Evolutionary conservation across 2,329 filamentous ascomycete species (phyloP).

Genomic region (Claviceps arundinis): DNA sequence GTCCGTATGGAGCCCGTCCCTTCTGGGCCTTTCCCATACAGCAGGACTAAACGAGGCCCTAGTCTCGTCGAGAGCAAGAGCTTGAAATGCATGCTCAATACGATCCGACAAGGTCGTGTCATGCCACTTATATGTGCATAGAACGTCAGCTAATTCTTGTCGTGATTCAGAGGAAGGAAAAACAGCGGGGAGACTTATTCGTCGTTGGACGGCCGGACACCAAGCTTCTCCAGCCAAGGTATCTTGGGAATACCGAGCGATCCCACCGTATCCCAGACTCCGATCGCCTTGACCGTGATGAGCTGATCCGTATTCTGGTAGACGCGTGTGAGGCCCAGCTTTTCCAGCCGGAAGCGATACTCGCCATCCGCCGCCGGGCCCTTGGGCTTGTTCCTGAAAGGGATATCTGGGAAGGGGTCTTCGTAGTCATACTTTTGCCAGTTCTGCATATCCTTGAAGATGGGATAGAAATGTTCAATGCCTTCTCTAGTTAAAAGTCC

Average conservation of each 20-base stretch:
- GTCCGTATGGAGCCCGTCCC: slow-evolving; percentile 26
- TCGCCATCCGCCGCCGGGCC: slow-evolving; percentile 25
- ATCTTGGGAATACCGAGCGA: slow-evolving; percentile 33
- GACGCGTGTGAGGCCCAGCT: slow-evolving; percentile 30
- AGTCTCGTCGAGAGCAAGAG: slow-evolving; percentile 43
- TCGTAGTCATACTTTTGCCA: slow-evolving; percentile 32
- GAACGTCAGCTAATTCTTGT: slow-evolving; percentile 16
- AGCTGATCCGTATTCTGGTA: slow-evolving; percentile 24
- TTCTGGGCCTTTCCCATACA: slow-evolving; percentile 35
- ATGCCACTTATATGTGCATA: slow-evolving; percentile 34
- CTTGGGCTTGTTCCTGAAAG: slow-evolving; percentile 36
- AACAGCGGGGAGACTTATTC: slow-evolving; percentile 27
- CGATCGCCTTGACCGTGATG: slow-evolving; percentile 31
- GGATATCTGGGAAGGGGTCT: slow-evolving; percentile 32
- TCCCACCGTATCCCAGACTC: slow-evolving; percentile 35
- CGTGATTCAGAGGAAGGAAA: neutral
- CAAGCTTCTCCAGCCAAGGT: slow-evolving; percentile 30
- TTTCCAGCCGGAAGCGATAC: slow-evolving; percentile 31
- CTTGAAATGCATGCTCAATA: slow-evolving; percentile 46
- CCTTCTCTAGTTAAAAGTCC: slow-evolving; percentile 40
- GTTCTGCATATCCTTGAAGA: slow-evolving; percentile 44
- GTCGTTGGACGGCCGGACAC: slow-evolving; percentile 29
- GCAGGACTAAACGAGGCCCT: slow-evolving; percentile 41
- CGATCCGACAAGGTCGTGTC: slow-evolving; percentile 38
- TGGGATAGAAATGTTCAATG: slow-evolving; percentile 39